Base-by-base conservation (phyloP, 352 stramenopile species). In the Phytophthora multivora region DNA sequence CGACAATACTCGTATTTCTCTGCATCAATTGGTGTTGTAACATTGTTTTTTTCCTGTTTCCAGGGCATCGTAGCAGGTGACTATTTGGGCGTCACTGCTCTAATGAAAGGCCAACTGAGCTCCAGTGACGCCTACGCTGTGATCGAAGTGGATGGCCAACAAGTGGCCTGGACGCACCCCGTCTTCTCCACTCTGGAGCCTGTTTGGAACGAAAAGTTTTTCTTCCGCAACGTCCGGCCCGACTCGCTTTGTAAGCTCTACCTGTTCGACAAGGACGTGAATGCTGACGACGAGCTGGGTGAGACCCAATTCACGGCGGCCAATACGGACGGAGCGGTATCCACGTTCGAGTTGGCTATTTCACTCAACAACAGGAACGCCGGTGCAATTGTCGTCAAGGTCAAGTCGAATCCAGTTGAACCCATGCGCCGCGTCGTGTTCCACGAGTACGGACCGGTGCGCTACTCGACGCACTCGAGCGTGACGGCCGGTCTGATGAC, bases 391-490 rank as follows among this genome's bases (percentile, higher is more conserved):
- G 42, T 69, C 12, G 56, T 73, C 43, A 73, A 66, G 46, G 66
- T 79, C 28, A 76, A 71, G 53, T 71, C 71, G 25, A 40, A 64
- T 16, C 51, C 63, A 10, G 41, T 71, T 0, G 16, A 42, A 0
- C 52, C 61, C 0, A 30, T 48, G 38, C 18, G 33, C 23, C 15
- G 35, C 25, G 28, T 39, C 6, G 2, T 51, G 13, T 51, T 76
- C 9, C 48, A 69, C 5, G 66, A 79, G 40, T 59, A 69, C 25
- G 71, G 71, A 0, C 66, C 71, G 16, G 71, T 79, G 1, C 66
- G 65, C 19, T 79, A 74, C 46, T 79, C 71, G 15, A 67, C 71
- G 31, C 71, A 79, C 53, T 76, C 67, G 21, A 79, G 71, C 46
- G 47, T 76, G 30, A 62, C 71, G 4, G 66, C 63, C n/a, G 71